phyloP scores from a whole-genome alignment of 1,139 yeast species.

The Kurtzmaniella natalensis region DNA sequence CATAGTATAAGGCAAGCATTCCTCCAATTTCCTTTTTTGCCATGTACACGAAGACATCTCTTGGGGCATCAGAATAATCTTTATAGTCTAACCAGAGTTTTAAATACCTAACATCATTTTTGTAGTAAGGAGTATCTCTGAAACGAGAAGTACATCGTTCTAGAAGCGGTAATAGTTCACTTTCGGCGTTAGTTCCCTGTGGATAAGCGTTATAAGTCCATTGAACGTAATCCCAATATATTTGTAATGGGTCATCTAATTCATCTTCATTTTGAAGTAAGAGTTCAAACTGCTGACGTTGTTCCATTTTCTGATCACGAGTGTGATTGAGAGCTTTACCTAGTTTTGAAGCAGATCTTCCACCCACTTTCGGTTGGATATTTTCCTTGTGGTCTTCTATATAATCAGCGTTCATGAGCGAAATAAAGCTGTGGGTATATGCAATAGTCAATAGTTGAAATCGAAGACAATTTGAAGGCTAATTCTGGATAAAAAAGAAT shows the following conservation, averaged over 20 bases:
- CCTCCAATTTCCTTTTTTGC: conserved; percentile 71
- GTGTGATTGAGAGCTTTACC: conserved; percentile 35
- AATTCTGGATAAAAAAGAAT: too few species aligned
- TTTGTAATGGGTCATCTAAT: conserved; percentile 78
- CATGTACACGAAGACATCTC: conserved; percentile 69
- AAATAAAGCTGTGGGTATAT: neutral
- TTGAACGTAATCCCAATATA: conserved; percentile 61
- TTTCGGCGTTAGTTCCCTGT: conserved; percentile 61
- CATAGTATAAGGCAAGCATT: conserved; percentile 68
- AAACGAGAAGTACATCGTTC: conserved; percentile 74
- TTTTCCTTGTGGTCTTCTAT: conserved; percentile 80
- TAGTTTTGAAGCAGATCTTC: conserved; percentile 64
- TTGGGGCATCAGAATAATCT: conserved; percentile 63
- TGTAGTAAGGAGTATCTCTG: conserved; percentile 61
- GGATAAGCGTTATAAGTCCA: conserved; percentile 73
- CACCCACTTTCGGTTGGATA: conserved; percentile 63
- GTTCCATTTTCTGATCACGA: conserved; percentile 16
- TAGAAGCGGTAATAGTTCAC: conserved; percentile 61
- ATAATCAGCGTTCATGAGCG: conserved; percentile 37
- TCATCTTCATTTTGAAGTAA: conserved; percentile 47
- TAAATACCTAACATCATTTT: conserved; percentile 77
- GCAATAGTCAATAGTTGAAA: too few species aligned
- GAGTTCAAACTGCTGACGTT: conserved; percentile 42
- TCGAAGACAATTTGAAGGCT: too few species aligned
- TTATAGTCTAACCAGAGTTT: conserved; percentile 78